Conservation (phyloP, 495 filamentous ascomycete species). For the Aspergillus coremiiformis region DNA sequence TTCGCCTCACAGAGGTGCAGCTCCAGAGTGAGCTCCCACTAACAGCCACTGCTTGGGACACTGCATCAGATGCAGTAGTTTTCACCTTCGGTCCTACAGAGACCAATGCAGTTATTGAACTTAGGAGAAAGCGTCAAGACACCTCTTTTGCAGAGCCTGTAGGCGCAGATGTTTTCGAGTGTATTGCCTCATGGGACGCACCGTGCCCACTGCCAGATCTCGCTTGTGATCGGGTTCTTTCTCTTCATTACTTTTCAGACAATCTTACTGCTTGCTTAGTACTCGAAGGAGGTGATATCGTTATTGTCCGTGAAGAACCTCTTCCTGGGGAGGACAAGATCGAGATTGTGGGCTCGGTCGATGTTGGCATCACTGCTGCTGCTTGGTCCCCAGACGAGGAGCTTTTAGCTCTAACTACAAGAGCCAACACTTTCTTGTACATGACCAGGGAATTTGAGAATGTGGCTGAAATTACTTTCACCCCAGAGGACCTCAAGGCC, state of each 20-base stretch:
- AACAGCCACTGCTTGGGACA: constrained; percentile 72
- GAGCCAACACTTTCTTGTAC: constrained; percentile 71
- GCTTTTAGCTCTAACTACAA: constrained; percentile 72
- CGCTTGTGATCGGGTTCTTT: constrained; percentile 60
- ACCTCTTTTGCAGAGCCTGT: constrained; percentile 29
- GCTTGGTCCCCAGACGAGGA: constrained; percentile 96
- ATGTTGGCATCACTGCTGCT: constrained; percentile 82
- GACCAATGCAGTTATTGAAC: constrained; percentile 54
- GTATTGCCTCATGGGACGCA: constrained; percentile 82
- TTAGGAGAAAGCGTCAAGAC: constrained; percentile 43
- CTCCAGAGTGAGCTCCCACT: constrained; percentile 49
- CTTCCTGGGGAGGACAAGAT: constrained; percentile 64
- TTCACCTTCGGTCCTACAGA: constrained; percentile 68
- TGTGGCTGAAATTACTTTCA: constrained; percentile 63
- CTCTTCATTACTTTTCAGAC: constrained; percentile 79
- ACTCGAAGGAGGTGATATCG: constrained; percentile 84
- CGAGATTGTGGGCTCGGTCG: constrained; percentile 89
- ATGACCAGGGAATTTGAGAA: constrained; percentile 91
- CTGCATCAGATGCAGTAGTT: constrained; percentile 58
- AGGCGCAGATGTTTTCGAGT: constrained; percentile 33
- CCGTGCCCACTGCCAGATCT: constrained; percentile 63
- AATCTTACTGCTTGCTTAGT: constrained; percentile 68
- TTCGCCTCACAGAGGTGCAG: constrained; percentile 53
- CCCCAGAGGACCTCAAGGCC: constrained; percentile 66
- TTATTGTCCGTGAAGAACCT: constrained; percentile 72